Conservation (phyloP, 495 filamentous ascomycete genomes). For the Entonaema liquescens region DNA sequence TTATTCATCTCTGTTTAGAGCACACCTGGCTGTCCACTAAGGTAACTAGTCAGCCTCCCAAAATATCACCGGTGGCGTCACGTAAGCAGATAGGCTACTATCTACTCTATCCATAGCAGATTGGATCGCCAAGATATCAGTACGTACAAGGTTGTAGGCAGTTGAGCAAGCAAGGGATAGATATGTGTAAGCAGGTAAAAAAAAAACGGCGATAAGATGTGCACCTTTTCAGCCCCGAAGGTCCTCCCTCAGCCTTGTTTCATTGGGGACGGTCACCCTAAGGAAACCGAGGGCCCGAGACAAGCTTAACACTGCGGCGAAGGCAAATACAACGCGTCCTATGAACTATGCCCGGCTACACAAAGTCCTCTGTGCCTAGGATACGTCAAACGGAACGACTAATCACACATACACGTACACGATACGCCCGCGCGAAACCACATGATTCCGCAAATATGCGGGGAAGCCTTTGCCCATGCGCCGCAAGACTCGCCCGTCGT, state of each 20-base stretch:
- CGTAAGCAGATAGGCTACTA: neutral
- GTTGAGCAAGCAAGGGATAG: neutral
- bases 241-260: constrained; percentile 10
- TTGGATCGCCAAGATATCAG: neutral
- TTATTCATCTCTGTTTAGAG: neutral
- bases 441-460: constrained; percentile 35
- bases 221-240: neutral
- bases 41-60: neutral
- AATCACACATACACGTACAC: neutral
- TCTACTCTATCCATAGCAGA: neutral
- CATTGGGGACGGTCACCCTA: neutral
- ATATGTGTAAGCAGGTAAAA: neutral
- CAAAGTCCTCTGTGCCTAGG: neutral
- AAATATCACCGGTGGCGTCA: neutral
- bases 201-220: constrained; percentile 16
- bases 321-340: neutral
- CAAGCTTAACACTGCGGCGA: neutral
- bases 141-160: neutral
- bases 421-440: constrained; percentile 9
- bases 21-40: neutral
- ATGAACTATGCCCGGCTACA: neutral
- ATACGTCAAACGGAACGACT: neutral
- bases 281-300: neutral
- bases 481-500: constrained; percentile 18
- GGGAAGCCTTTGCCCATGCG: constrained; percentile 6